Evolutionary conservation across 2,329 filamentous ascomycete genomes (phyloP), one percentile per base, ranked within the genome.

Genomic region (Xylariaceae sp.): DNA sequence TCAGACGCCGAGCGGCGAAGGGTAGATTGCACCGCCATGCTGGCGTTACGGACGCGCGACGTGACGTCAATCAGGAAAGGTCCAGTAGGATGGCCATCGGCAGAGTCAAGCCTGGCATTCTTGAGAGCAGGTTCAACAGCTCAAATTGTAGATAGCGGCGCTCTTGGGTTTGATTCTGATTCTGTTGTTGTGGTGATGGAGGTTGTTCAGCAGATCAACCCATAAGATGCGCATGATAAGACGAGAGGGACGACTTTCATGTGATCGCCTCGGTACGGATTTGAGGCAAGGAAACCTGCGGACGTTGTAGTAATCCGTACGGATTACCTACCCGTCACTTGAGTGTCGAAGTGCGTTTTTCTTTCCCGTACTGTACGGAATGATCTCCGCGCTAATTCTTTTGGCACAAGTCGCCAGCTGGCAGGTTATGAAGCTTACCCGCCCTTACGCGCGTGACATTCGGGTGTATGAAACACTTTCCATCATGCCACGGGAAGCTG

Each of bases 11-110:
- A 82, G 67, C 80, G 78, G 66, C 86, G 85, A 67, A 97, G 81
- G 4, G 89, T 96, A 58, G 93, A 97, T 78, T 96, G 92, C 64
- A 82, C 88, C 63, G 91, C 90, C 93, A 97, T 97, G 60, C 60
- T 65, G 62, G 58, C 57, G 49, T 35, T 35, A 35, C 23, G n/a
- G 56, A 56, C 58, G 55, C 56, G 64, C 61, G 61, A 65, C 65
- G 64, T 62, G 61, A 65, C 65, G 63, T 63, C 63, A 61, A 61
- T 63, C 18, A 65, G 50, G 35, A 63, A 52, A 47, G 44, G 47
- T 56, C 58, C 18, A 11, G 49, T 45, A 56, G 53, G 17, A 60
- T 53, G 60, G 68, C 68, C 68, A 70, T 67, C 52, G 68, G 66
- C 54, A 60, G 45, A 48, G 49, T 48, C 34, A 34, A 58, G 58